Percentiles rank a stretch among this genome's conserved stretches.
Conservation (phyloP, 2,329 filamentous ascomycete species). For the Paecilomyces formosus region DNA sequence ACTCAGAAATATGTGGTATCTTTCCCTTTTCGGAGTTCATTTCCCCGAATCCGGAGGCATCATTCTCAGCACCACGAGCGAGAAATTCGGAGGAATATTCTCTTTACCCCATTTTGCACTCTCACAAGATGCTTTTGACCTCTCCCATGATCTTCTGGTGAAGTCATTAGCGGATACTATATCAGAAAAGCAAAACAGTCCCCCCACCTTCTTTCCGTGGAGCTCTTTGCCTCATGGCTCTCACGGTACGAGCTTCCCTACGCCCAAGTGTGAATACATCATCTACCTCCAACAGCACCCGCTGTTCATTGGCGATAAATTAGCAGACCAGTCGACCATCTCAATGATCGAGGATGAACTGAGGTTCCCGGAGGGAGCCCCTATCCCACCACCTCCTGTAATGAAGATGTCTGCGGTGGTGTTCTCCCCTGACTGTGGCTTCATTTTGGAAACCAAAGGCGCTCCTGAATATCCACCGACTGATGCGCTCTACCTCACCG, state of each 20-base stretch:
- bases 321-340: conserved; percentile 30
- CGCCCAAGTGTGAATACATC: conserved; percentile 81
- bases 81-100: conserved; percentile 91
- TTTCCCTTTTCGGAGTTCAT: conserved; percentile 76
- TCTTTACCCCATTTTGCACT: conserved; percentile 76
- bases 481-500: conserved; percentile 46
- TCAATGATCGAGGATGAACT: conserved; percentile 52
- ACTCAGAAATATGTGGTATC: conserved; percentile 68
- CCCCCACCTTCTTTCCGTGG: conserved; percentile 62
- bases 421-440: conserved; percentile 62
- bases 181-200: conserved; percentile 52
- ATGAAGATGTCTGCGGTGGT: conserved; percentile 53
- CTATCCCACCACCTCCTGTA: conserved; percentile 43
- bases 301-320: conserved; percentile 19
- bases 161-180: conserved; percentile 63
- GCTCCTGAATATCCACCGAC: conserved; percentile 47
- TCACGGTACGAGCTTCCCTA: conserved; percentile 39
- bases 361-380: conserved; percentile 51
- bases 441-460: conserved; percentile 55
- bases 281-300: conserved; percentile 66
- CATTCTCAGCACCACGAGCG: conserved; percentile 79
- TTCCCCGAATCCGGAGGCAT: conserved; percentile 74
- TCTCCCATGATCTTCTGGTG: conserved; percentile 60
- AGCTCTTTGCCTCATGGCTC: conserved; percentile 58
- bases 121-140: conserved; percentile 47